Percentiles rank a stretch among this genome's conserved stretches.
These are phyloP conservation scores for Neopestalotiopsis clavispora DNA, from an alignment of 2,329 filamentous ascomycete species.

Conservation along the genomic window DNA sequence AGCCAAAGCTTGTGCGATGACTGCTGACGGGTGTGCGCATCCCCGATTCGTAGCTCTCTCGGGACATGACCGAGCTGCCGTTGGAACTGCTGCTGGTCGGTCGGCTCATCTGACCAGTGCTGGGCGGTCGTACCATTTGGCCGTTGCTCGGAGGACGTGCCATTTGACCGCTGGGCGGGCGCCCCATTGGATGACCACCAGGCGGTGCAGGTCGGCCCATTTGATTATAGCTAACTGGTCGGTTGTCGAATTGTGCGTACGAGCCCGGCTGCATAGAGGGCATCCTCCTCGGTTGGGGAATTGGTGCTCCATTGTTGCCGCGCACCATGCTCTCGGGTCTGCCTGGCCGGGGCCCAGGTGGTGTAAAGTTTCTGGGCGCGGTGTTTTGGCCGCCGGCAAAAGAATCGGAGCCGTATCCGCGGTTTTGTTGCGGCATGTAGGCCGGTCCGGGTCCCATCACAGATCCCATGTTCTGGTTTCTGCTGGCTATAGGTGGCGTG, in stretches of 20 bases:
- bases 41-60: conserved; percentile 35
- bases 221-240: conserved; percentile 28
- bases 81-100: conserved; percentile 30
- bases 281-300: conserved; percentile 4
- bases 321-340: conserved; percentile 25
- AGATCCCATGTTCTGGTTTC: conserved; percentile 25
- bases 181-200: conserved; percentile 19
- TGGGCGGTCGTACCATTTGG: conserved; percentile 22
- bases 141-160: not conserved
- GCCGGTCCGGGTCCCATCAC: conserved; percentile 24
- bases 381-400: conserved; percentile 22
- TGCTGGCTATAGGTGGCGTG: conserved; percentile 13
- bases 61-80: conserved; percentile 31
- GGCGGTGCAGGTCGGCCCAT: conserved; percentile 19
- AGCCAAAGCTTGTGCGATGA: conserved; percentile 44
- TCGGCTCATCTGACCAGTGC: conserved; percentile 25
- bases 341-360: conserved; percentile 17
- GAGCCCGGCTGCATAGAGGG: conserved; percentile 27
- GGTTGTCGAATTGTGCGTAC: conserved; percentile 36
- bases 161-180: conserved; percentile 8
- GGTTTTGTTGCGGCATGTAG: conserved; percentile 23
- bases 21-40: conserved; percentile 38
- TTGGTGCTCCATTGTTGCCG: conserved; percentile 21
- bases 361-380: conserved; percentile 17
- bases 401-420: conserved; percentile 23